Evolutionary conservation across 1,284 basidiomycete species (phyloP).

Genomic region (Heterobasidion parviporum): DNA sequence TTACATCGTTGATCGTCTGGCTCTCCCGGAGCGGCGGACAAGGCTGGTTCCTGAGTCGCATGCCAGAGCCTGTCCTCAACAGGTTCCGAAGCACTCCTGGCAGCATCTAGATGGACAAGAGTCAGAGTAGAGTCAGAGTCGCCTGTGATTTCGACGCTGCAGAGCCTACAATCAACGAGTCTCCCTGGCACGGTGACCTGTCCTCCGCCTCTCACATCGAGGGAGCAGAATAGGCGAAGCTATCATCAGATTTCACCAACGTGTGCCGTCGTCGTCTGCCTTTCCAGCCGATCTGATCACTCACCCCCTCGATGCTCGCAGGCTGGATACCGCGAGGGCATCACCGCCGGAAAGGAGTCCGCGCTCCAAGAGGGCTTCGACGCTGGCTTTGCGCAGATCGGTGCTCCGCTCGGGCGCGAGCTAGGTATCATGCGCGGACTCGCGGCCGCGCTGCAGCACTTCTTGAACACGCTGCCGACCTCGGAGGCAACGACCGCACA

Average conservation of each 20-base stretch:
- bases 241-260: conserved; percentile 60
- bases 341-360: conserved; percentile 76
- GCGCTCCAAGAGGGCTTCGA: conserved; percentile 80
- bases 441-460: conserved; percentile 49
- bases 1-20: no score
- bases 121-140: no score
- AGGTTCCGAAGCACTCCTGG: no score
- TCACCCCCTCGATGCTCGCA: conserved; percentile 19
- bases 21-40: no score
- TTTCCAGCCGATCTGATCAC: not conserved
- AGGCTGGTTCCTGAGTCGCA: no score
- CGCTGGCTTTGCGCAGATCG: conserved; percentile 61
- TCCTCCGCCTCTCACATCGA: conserved; percentile 13
- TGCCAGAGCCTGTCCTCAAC: no score
- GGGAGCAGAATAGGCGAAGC: conserved; percentile 55
- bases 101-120: no score
- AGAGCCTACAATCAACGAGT: conserved; percentile 21
- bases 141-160: not conserved
- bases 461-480: conserved; percentile 25
- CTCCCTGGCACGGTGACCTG: conserved; percentile 47
- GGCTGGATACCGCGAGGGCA: conserved; percentile 85
- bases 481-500: conserved; percentile 4
- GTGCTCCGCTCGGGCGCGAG: conserved; percentile 66
- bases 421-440: conserved; percentile 66
- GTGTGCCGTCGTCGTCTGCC: conserved; percentile 26